A percentile compares a stretch with the other conserved stretches of the same genome.
Evolutionary conservation across 352 stramenopile genomes (phyloP).

Genomic region (Pythium periplocum): DNA sequence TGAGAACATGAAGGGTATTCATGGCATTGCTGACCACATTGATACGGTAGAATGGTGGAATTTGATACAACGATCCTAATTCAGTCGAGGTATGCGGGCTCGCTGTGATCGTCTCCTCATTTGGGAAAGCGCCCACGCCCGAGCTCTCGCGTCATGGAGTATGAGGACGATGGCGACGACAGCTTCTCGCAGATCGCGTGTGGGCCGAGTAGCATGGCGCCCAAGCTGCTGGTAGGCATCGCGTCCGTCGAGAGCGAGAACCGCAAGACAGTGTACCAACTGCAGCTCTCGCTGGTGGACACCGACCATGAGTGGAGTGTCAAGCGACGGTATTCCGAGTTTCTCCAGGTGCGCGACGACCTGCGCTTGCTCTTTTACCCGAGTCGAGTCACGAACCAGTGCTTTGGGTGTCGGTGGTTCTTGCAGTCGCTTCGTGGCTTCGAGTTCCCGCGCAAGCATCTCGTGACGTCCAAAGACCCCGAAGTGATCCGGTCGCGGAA

Average conservation of each 20-base stretch:
- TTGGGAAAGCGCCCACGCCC: too few species aligned
- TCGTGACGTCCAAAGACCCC: conserved; percentile 38
- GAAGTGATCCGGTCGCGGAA: conserved; percentile 47
- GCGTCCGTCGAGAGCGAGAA: conserved; percentile 12
- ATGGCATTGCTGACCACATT: neutral
- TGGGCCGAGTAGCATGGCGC: conserved; percentile 30
- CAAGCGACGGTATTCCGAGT: conserved; percentile 68
- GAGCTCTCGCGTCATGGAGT: conserved; percentile 4
- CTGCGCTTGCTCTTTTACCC: conserved; percentile 44
- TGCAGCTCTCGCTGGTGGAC: conserved; percentile 33
- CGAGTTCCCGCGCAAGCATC: conserved; percentile 54
- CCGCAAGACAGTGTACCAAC: conserved; percentile 37
- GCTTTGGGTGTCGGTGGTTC: conserved; percentile 77
- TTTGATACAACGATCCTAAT: too few species aligned
- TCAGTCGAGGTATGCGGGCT: too few species aligned
- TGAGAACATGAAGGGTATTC: neutral
- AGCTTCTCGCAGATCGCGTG: conserved; percentile 57
- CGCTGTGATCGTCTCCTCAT: too few species aligned
- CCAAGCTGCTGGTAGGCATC: conserved; percentile 50
- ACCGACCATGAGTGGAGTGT: conserved; percentile 53
- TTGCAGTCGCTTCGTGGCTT: conserved; percentile 50
- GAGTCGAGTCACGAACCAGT: conserved; percentile 35
- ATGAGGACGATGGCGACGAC: conserved; percentile 27
- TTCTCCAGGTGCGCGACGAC: conserved; percentile 43
- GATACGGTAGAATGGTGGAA: too few species aligned